Evolutionary conservation across 495 filamentous ascomycete genomes (phyloP).

Genomic region (Cercophora newfieldiana): DNA sequence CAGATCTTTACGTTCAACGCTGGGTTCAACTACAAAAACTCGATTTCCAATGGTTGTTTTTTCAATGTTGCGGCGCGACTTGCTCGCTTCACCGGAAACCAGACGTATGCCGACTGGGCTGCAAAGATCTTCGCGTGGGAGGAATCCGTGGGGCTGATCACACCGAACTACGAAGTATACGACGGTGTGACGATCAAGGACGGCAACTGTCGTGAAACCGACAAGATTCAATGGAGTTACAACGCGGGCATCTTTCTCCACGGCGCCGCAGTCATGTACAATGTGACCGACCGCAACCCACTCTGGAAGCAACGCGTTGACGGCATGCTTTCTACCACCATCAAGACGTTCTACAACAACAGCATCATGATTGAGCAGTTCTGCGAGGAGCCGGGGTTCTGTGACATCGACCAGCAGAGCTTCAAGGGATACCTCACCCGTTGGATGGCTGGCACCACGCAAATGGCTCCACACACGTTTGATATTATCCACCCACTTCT

Average conservation of each 20-base stretch:
- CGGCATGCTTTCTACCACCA: constrained; percentile 55
- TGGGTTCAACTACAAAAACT: constrained; percentile 81
- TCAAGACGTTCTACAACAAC: constrained; percentile 57
- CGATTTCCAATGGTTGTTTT: constrained; percentile 74
- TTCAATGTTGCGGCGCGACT: constrained; percentile 82
- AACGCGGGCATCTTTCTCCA: constrained; percentile 72
- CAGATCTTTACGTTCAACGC: constrained; percentile 80
- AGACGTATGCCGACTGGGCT: constrained; percentile 76
- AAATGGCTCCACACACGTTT: constrained; percentile 64
- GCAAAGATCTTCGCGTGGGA: constrained; percentile 72
- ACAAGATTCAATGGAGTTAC: constrained; percentile 72
- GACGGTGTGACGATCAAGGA: constrained; percentile 62
- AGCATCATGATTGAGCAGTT: constrained; percentile 66
- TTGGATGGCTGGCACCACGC: constrained; percentile 66
- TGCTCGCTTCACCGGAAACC: constrained; percentile 71
- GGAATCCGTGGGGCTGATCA: constrained; percentile 59
- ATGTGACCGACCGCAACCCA: constrained; percentile 55
- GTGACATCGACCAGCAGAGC: constrained; percentile 67
- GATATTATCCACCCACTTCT: constrained; percentile 59
- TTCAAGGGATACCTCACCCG: constrained; percentile 77
- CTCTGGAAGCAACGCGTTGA: constrained; percentile 59
- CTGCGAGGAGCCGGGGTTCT: constrained; percentile 65
- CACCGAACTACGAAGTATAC: constrained; percentile 58
- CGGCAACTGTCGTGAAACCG: constrained; percentile 54
- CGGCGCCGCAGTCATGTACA: constrained; percentile 78